Evolutionary conservation across 2,329 filamentous ascomycete genomes (phyloP), one percentile per base, ranked within the genome.

Genomic region (Pestalotiopsis sp.): DNA sequence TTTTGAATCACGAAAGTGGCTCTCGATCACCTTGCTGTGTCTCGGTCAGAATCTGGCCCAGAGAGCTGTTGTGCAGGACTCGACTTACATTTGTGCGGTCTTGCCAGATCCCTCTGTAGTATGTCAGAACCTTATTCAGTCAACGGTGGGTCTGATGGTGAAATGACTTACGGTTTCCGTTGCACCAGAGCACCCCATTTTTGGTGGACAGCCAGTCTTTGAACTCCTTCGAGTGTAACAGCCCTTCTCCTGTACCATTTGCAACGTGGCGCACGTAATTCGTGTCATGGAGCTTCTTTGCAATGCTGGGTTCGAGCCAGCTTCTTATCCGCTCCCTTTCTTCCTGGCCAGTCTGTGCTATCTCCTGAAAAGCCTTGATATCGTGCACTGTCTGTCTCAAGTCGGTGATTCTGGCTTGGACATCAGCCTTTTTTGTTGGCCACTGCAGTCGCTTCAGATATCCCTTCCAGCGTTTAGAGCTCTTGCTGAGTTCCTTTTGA

Each of bases 71-170:
- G 14, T 6, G 14, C 14, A 4, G 5, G 14, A 1, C 13, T 49
- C 45, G 9, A 23, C 45, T 7, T 52, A 52, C 45, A 52, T 52
- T 52, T 52, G 45, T 9, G 4, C 45, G 17, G 45, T 52, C 17
- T 52, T 52, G n/a, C 45, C 45, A 7, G 45, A 52, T 17, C 45
- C 45, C 45, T 52, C 45, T 52, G 20, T 2, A 7, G 1, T 9
- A 1, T 9, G 45, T 52, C 6, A 52, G 45, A 52, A n/a, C 0
- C 0, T 5, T 2, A 0, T 52, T 17, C 2, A 2, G 1, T 3
- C 20, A 23, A 3, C 1, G 3, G 2, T 23, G 1, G 1, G 3
- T 52, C 1, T 1, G 1, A 23, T 7, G 45, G 17, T n/a, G 45
- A 52, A n/a, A 9, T 9, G 1, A 52, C 45, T 52, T n/a, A 52